Base-by-base conservation (phyloP, 2,329 filamentous ascomycete species). In the Curvularia spicifera region DNA sequence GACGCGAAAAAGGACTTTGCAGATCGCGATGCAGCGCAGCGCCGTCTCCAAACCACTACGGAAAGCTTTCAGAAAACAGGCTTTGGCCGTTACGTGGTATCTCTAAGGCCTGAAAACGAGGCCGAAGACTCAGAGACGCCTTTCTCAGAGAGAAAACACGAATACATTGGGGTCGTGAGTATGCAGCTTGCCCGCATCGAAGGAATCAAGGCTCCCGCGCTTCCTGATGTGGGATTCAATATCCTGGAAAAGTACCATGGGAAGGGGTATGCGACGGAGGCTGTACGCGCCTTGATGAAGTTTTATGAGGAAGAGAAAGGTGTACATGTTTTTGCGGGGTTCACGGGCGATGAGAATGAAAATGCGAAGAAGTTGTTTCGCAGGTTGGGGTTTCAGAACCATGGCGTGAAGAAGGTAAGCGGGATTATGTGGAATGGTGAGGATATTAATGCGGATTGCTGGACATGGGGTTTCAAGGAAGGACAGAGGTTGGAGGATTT, bases 81-180 rank as follows among this genome's bases (percentile, higher is more conserved):
- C 6, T 74, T 64, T 50, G 72, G 72, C 4, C 67, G 63, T 0
- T 72, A 65, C 26, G 56, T 73, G 2, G 57, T 74, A 20, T 61
- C 53, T n/a, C 54, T 73, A 13, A 65, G 67, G 13, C 35, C 59
- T 6, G 33, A 56, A 1, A 43, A 18, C 2, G 50, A 22, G 15
- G 31, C 6, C 2, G 35, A 42, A n/a, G 15, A 56, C 4, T 9
- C 37, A 3, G 26, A 5, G 13, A 29, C 24, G 7, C 37, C 51
- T 1, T 61, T 55, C 5, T 53, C 56, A 3, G 20, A 53, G n/a
- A 49, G 54, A 1, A 40, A 46, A 8, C 31, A 51, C 5, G 51
- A 53, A 5, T 43, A 35, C 15, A 60, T 68, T 24, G 68, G 59
- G 5, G 59, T 51, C 7, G 63, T 74, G 2, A 62, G 60, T n/a